These are phyloP conservation scores for Solanum bulbocastanum DNA, from an alignment of 257 asterid genomes.

Conservation along the genomic window DNA sequence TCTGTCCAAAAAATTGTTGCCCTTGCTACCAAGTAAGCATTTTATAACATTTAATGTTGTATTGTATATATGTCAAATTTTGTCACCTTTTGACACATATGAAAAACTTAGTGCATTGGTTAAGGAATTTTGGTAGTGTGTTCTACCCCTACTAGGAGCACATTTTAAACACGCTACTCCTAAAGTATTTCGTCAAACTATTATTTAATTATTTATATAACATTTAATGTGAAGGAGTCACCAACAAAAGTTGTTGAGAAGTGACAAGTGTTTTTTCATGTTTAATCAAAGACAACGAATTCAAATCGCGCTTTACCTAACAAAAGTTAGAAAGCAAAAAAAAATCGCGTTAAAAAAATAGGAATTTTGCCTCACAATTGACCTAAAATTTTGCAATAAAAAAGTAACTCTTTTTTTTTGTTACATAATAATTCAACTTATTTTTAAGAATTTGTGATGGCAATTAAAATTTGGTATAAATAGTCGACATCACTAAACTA, in stretches of 20 bases:
- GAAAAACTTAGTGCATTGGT: not conserved
- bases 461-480: not conserved
- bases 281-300: no score
- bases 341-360: no score
- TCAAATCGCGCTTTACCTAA: no score
- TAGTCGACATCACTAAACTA: not conserved
- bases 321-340: no score
- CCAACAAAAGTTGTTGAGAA: accelerated
- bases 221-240: not conserved
- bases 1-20: slow-evolving; percentile 70
- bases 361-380: not conserved
- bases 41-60: not conserved
- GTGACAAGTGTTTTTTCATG: no score
- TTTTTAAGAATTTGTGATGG: not conserved
- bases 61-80: no score
- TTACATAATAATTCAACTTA: not conserved
- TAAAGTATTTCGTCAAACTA: no score
- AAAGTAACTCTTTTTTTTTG: not conserved
- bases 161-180: no score
- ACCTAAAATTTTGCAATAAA: no score
- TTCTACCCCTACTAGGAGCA: not conserved
- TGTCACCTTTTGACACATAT: not conserved
- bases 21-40: slow-evolving; percentile 58
- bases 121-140: not conserved
- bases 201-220: no score